Base-by-base conservation (phyloP, 2,329 filamentous ascomycete species). In the Blumeria hordei region DNA sequence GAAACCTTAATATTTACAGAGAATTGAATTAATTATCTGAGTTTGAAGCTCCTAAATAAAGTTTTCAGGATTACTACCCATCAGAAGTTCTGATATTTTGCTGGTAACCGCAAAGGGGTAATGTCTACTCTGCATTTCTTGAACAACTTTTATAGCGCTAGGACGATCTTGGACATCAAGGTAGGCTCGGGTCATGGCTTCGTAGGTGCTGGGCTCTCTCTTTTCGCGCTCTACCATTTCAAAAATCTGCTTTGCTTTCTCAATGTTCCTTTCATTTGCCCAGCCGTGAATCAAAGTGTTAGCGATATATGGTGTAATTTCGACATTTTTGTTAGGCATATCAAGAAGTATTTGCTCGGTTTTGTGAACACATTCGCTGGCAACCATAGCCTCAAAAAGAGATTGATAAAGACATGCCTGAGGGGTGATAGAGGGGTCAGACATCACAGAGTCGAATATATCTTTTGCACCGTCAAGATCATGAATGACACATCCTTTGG, bases 231-330 rank as follows among this genome's bases (percentile, higher is more conserved):
- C 77, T 3, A 98, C 81, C n/a, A 76, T 74, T 57, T 84, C 76
- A 66, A 94, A 98, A 58, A 95, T 80, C 28, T 75, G 71, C 64
- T 81, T 79, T 16, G 88, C 85, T 68, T 87, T 88, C 57, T 71
- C 69, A 47, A 96, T 84, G 59, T 93, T 77, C 69, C 83, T 83
- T 66, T 85, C 84, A 12, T 82, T 76, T 21, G 90, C 86, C 90
- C 92, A 98, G 59, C 92, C 92, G 65, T 96, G 88, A 64, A 98
- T 96, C 49, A 98, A 75, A 6, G 90, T 94, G 72, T 98, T 98
- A 65, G 92, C 92, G 65, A 98, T 96, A 70, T 98, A 98, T 0
- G 92, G 84, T 2, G 92, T 96, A 73, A 96, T 80, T 62, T 88
- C 83, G 10, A 98, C 81, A 39, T 78, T 71, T 57, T 78, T 79